phyloP scores from a whole-genome alignment of 2,329 filamentous ascomycete species.

The Xylariales sp. region DNA sequence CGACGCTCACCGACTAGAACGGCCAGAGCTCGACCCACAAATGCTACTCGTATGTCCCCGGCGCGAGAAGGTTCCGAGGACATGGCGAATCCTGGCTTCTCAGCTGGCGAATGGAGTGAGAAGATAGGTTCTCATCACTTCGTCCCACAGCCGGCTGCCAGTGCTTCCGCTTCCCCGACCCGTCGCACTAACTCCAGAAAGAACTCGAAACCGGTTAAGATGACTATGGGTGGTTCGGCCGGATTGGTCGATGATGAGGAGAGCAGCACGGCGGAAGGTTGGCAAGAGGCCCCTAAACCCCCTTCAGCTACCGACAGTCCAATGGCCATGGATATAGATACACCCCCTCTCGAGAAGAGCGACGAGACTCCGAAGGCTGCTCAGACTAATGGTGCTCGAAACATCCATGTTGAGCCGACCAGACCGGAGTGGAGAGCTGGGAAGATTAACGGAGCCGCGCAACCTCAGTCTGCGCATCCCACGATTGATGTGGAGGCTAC shows the following conservation, averaged over 20 bases:
- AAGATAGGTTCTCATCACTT: slow-evolving; percentile 53
- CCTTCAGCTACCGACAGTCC: slow-evolving; percentile 37
- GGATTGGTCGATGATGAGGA: slow-evolving; percentile 42
- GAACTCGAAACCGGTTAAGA: slow-evolving; percentile 50
- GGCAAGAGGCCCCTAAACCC: slow-evolving; percentile 17
- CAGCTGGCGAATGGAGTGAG: slow-evolving; percentile 49
- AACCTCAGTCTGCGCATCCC: slow-evolving; percentile 15
- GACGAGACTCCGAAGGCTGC: slow-evolving; percentile 20
- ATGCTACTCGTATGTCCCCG: slow-evolving; percentile 16
- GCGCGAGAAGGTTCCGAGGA: slow-evolving; percentile 20
- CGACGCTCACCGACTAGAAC: slow-evolving; percentile 33
- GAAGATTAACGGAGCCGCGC: slow-evolving; percentile 30
- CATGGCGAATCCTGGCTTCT: slow-evolving; percentile 33
- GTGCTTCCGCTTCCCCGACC: slow-evolving; percentile 39
- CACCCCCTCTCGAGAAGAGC: slow-evolving; percentile 33
- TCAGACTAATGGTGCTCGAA: slow-evolving; percentile 36
- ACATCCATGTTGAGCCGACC: slow-evolving; percentile 54
- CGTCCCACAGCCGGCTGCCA: slow-evolving; percentile 37
- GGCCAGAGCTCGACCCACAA: slow-evolving; percentile 12
- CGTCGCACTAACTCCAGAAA: slow-evolving; percentile 52
- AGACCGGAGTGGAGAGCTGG: slow-evolving; percentile 56
- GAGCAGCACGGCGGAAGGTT: slow-evolving; percentile 37
- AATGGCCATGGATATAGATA: slow-evolving; percentile 63
- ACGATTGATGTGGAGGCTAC: slow-evolving; percentile 17
- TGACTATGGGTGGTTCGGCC: slow-evolving; percentile 40